Conservation (phyloP, 768 basidiomycete species). For the Fistulinella prunicolor region DNA sequence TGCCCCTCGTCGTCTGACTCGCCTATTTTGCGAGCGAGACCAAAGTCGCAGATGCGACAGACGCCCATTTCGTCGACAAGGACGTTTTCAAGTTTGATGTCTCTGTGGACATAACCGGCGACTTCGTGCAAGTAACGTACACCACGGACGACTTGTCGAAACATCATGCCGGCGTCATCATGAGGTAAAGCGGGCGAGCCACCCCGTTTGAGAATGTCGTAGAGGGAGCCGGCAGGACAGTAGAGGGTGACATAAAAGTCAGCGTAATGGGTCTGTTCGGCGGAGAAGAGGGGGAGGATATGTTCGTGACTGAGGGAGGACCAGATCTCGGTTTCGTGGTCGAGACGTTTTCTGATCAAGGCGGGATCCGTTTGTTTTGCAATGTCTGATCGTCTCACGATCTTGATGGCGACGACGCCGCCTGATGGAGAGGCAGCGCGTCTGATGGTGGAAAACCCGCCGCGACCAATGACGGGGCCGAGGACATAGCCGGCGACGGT, state of each 20-base stretch:
- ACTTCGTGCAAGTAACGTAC: constrained; percentile 80
- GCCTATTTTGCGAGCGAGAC: constrained; percentile 68
- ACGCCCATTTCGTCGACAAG: constrained; percentile 85
- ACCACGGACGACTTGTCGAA: constrained; percentile 81
- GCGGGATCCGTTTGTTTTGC: constrained; percentile 49
- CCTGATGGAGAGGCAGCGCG: constrained; percentile 61
- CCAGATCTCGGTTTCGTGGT: constrained; percentile 75
- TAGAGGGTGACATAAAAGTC: constrained; percentile 81
- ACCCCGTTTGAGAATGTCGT: constrained; percentile 75
- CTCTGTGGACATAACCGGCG: constrained; percentile 80
- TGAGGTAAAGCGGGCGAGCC: constrained; percentile 65
- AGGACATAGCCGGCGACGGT: constrained; percentile 69
- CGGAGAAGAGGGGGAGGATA: constrained; percentile 77
- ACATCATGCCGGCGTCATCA: constrained; percentile 82
- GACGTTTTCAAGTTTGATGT: constrained; percentile 97
- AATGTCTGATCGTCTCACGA: constrained; percentile 61
- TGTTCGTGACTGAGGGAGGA: constrained; percentile 77
- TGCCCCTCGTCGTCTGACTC: constrained; percentile 40
- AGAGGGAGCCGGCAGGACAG: constrained; percentile 83
- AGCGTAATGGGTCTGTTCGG: constrained; percentile 54
- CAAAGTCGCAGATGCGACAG: constrained; percentile 87
- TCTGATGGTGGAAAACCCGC: constrained; percentile 79
- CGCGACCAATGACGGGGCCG: constrained; percentile 72
- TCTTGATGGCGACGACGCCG: constrained; percentile 80
- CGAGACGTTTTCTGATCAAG: constrained; percentile 52